A percentile compares a stretch with the other conserved stretches of the same genome.
Conservation (phyloP, 805 yeast species). For the Starmerella sp. region DNA sequence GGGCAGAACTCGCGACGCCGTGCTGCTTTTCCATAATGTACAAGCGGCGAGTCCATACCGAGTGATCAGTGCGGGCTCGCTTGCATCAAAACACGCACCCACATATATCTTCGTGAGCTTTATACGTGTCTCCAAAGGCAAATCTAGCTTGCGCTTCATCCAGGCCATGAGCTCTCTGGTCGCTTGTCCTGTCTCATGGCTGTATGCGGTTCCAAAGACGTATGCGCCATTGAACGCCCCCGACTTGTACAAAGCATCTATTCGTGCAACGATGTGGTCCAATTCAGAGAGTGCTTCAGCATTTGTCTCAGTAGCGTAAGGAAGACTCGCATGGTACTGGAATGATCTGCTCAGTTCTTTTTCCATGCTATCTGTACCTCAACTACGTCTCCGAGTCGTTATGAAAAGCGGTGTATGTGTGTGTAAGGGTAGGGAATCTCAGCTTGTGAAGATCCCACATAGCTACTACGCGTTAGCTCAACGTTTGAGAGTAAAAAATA, state of each 20-base stretch:
- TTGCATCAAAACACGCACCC: conserved; percentile 57
- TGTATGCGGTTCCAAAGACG: conserved; percentile 43
- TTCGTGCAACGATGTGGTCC: conserved; percentile 65
- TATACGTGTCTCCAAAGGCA: conserved; percentile 57
- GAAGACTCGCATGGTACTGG: conserved; percentile 40
- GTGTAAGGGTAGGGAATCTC: neutral
- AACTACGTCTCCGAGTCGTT: neutral
- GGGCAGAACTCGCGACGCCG: conserved; percentile 30
- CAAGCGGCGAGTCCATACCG: conserved; percentile 52
- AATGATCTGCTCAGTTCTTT: conserved; percentile 31
- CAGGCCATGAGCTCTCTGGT: conserved; percentile 74
- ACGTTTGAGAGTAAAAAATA: too few relatives aligned
- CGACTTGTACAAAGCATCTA: conserved; percentile 66
- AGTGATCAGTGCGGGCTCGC: conserved; percentile 52
- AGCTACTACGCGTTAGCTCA: too few relatives aligned
- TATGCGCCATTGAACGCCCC: conserved; percentile 55
- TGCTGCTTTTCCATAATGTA: conserved; percentile 39
- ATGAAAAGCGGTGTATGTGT: too few relatives aligned
- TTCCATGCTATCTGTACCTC: neutral
- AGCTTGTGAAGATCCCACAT: too few relatives aligned
- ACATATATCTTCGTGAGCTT: conserved; percentile 59
- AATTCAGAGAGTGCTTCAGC: conserved; percentile 61
- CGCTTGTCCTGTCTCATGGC: conserved; percentile 71
- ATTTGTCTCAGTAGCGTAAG: conserved; percentile 62
- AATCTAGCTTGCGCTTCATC: conserved; percentile 62